These are phyloP conservation scores for Hydnum rufescens DNA, from an alignment of 768 basidiomycete species.

Conservation along the genomic window DNA sequence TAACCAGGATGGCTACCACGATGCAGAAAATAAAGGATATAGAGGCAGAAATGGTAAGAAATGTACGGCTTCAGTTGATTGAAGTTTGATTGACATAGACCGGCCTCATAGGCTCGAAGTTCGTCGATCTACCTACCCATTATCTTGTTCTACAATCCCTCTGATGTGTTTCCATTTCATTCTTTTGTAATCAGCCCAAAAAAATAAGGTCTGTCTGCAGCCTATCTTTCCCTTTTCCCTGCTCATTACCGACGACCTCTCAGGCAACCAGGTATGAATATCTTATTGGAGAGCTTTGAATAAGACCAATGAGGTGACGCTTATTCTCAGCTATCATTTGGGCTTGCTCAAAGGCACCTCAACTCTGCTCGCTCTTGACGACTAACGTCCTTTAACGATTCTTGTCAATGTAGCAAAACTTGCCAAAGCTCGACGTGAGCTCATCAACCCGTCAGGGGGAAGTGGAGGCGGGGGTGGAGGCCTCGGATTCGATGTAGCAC, in stretches of 20 bases:
- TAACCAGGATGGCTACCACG: slow-evolving; percentile 33
- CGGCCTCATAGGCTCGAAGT: slow-evolving; percentile 67
- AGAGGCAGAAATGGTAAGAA: slow-evolving; percentile 87
- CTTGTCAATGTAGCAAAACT: slow-evolving; percentile 46
- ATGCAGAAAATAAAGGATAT: slow-evolving; percentile 91
- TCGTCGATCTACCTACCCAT: too few relatives aligned
- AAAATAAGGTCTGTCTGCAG: slow-evolving; percentile 41
- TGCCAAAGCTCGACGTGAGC: slow-evolving; percentile 87
- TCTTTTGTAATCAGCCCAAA: slow-evolving; percentile 48
- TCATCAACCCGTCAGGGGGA: slow-evolving; percentile 56
- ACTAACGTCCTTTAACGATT: neutral
- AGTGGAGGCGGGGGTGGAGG: slow-evolving; percentile 79
- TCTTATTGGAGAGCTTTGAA: neutral
- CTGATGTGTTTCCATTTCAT: too few relatives aligned
- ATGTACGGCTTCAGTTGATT: too few relatives aligned
- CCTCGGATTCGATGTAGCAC: slow-evolving; percentile 91
- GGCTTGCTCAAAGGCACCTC: slow-evolving; percentile 64
- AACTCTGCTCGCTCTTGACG: slow-evolving; percentile 1
- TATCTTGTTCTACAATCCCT: too few relatives aligned
- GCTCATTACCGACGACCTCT: neutral
- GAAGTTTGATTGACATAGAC: too few relatives aligned
- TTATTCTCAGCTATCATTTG: slow-evolving; percentile 53
- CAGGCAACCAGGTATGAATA: slow-evolving; percentile 13
- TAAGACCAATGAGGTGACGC: slow-evolving; percentile 14
- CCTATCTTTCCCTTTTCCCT: neutral